These are phyloP conservation scores for Claviceps arundinis DNA, from an alignment of 2,329 filamentous ascomycete genomes.

Conservation along the genomic window DNA sequence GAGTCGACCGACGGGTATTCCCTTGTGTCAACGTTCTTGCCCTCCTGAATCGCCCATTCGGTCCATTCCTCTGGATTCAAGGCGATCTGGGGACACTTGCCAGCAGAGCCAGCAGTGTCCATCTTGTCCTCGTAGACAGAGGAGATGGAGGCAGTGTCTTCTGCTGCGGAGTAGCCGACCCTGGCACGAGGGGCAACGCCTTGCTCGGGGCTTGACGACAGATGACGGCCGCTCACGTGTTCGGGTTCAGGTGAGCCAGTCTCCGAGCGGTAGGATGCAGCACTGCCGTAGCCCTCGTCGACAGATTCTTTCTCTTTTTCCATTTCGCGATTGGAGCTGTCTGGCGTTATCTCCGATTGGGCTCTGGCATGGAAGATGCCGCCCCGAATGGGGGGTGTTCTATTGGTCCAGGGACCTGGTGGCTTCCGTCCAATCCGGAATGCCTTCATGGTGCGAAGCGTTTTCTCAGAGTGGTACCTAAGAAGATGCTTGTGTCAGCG, in stretches of 20 bases:
- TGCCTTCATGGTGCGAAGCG: constrained; percentile 42
- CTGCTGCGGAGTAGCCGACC: neutral
- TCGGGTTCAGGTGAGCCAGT: constrained; percentile 3
- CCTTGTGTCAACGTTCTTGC: constrained; percentile 18
- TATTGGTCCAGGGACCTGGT: constrained; percentile 40
- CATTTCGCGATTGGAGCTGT: constrained; percentile 6
- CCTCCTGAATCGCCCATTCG: constrained; percentile 22
- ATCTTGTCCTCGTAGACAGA: neutral
- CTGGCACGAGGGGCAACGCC: constrained; percentile 1
- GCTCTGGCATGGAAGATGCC: constrained; percentile 17
- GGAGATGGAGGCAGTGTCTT: neutral
- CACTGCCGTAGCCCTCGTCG: constrained; percentile 7
- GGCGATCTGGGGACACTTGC: constrained; percentile 1
- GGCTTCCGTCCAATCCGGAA: constrained; percentile 46
- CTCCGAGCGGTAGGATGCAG: constrained; percentile 4
- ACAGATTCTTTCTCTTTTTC: constrained; percentile 7
- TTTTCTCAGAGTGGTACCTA: constrained; percentile 44
- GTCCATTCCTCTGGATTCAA: constrained; percentile 16
- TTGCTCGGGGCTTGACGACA: neutral
- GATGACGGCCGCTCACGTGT: neutral
- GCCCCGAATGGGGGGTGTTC: constrained; percentile 45
- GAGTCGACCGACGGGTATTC: constrained; percentile 41
- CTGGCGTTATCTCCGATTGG: constrained; percentile 5
- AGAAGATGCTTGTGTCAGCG: constrained; percentile 10
- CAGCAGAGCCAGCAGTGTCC: neutral